These are phyloP conservation scores for Areca catechu DNA, from an alignment of 176 grass and related monocot genomes.

Conservation along the genomic window DNA sequence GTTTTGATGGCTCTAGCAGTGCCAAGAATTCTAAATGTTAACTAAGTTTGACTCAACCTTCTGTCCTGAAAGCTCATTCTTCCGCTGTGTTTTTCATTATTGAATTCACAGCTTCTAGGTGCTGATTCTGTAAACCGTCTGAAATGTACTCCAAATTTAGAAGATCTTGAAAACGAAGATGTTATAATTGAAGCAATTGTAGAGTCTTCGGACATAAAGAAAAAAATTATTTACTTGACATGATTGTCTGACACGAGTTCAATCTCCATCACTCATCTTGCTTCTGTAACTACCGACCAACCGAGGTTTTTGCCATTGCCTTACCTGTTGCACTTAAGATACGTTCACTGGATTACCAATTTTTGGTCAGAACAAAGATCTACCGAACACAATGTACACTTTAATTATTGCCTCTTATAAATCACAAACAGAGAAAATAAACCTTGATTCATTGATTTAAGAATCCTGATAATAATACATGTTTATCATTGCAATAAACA, in stretches of 20 bases:
- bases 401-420: no score
- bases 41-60: no score
- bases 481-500: no score
- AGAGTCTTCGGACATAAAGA: constrained; percentile 73
- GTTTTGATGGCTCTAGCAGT: no score
- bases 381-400: no score
- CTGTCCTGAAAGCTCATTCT: no score
- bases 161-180: constrained; percentile 49
- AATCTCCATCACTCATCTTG: constrained; percentile 80
- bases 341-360: no score
- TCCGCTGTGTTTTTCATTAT: neutral
- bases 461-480: no score
- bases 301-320: constrained; percentile 39
- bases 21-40: no score
- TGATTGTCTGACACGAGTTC: constrained; percentile 84
- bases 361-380: no score
- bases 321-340: neutral
- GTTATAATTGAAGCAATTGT: constrained; percentile 85
- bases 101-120: constrained; percentile 30
- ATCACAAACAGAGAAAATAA: no score
- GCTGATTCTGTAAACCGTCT: constrained; percentile 50
- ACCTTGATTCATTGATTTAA: no score
- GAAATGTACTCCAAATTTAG: constrained; percentile 50
- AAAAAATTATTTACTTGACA: constrained; percentile 70
- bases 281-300: constrained; percentile 63